Base-by-base conservation (phyloP, 257 asterid species). In the Fraxinus quadrangulata region DNA sequence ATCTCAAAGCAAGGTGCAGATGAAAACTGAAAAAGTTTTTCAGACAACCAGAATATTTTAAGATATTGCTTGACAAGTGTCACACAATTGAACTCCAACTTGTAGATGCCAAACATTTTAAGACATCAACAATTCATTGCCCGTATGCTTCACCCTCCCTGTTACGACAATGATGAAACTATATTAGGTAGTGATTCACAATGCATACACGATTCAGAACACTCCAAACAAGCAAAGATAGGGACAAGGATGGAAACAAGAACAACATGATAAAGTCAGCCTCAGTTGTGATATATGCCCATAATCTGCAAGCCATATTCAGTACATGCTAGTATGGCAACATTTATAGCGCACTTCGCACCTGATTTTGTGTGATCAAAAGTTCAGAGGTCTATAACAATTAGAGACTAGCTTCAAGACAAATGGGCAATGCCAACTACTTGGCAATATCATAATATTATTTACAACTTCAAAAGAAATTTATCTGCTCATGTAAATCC, bases 41-140 rank as follows among this genome's bases (percentile, higher is more conserved):
- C 49, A 54, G 77, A 42, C 76, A 31, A 72, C 45, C 42, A 39
- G 42, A 34, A 16, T 26, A 8, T 61, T 1, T 10, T 63, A 24
- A 17, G 72, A 36, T 26, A 78, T 49, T 82, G 79, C 79, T 73
- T 49, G 75, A 63, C 39, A 34, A 67, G 67, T 42, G 74, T 68
- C 51, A 47, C 21, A 51, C 26, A 30, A 67, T 61, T 37, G 80
- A 69, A 31, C 76, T 75, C 63, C 77, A 63, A 61, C 76, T 42
- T 8, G 37, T 65, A 47, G 75, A 72, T 72, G 67, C 28, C 67
- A 72, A 73, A 74, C 24, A 42, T 17, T 30, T 42, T 2, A 21
- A 23, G 33, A 59, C 37, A 30, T 54, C 66, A 34, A 56, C 51
- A 76, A 66, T 61, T 31, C 30, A 23, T 51, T 31, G 31, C 42